Base-by-base conservation (phyloP, 768 basidiomycete genomes). In the Brasilioporus rufonigricans region DNA sequence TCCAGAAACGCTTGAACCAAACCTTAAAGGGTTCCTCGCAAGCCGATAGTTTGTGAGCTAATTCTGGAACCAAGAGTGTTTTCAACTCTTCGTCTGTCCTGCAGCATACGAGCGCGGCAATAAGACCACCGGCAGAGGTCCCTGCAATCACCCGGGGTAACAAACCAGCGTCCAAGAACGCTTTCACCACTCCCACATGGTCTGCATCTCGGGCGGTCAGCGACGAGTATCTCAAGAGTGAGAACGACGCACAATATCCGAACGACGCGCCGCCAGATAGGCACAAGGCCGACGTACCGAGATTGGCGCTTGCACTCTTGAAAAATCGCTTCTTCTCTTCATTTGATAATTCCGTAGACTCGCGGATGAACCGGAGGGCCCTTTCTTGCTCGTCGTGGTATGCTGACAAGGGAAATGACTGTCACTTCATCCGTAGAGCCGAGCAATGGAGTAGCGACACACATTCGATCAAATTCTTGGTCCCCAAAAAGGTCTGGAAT, bases 241-340 rank as follows among this genome's bases (percentile, higher is more conserved):
- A 39, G 13, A 27, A n/a, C 62, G 65, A 62, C 66, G 50, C 71
- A 87, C 93, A 98, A 68, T 96, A 97, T 10, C 93, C 94, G 66
- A 98, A 96, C 1, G 88, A 86, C 9, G 91, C 97, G 7, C 97
- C 96, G 16, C 97, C 97, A n/a, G 91, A 93, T 12, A 99, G 79
- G 70, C 96, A 98, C 5, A 99, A 74, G 0, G 97, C 96, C 38
- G 91, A 89, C 4, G 89, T 84, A 68, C 96, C 96, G 12, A 95
- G 79, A 73, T 97, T 95, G 45, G 89, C 87, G 66, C 91, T 93
- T 43, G 87, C 83, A 57, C 81, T 86, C 67, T 89, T 89, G 76
- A 97, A 98, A 69, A 99, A 98, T 11, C 86, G 81, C 60, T 83
- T 83, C 75, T 98, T 98, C 73, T 98, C 94, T 52, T 97, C 91